phyloP scores from a whole-genome alignment of 495 filamentous ascomycete species.

The Niebla homalea region DNA sequence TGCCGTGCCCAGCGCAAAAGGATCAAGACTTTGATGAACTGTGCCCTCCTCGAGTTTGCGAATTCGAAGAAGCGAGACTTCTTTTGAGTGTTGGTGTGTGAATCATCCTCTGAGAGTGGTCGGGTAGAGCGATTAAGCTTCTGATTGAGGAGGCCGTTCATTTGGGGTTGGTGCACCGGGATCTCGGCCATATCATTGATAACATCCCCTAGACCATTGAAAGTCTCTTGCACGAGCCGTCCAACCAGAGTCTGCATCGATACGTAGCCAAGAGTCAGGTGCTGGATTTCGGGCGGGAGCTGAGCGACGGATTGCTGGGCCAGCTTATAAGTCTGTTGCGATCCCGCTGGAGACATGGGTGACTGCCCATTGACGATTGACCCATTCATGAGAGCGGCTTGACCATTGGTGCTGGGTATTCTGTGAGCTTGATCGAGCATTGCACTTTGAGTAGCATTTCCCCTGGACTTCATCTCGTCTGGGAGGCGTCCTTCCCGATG shows the following conservation, averaged over 20 bases:
- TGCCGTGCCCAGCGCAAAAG: slow-evolving; percentile 78
- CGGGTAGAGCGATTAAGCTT: slow-evolving; percentile 14
- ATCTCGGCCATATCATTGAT: slow-evolving; percentile 59
- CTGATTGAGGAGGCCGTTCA: slow-evolving; percentile 24
- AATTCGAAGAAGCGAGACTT: slow-evolving; percentile 66
- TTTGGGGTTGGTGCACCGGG: slow-evolving; percentile 22
- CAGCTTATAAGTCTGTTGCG: not conserved
- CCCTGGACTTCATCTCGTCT: not conserved
- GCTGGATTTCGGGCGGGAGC: slow-evolving; percentile 60
- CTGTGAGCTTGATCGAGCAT: slow-evolving; percentile 4
- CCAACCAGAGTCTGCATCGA: slow-evolving; percentile 56
- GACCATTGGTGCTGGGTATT: slow-evolving; percentile 10
- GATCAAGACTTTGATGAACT: slow-evolving; percentile 83
- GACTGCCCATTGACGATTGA: slow-evolving; percentile 9
- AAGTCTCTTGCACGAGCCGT: slow-evolving; percentile 69
- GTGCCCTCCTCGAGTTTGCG: slow-evolving; percentile 46
- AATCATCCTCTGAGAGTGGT: slow-evolving; percentile 45
- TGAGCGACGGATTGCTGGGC: slow-evolving; percentile 18
- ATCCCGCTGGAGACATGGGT: not conserved
- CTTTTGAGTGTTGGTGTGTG: slow-evolving; percentile 58
- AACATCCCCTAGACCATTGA: slow-evolving; percentile 56
- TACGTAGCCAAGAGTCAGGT: slow-evolving; percentile 64
- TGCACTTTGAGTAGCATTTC: not conserved
- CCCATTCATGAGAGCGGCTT: slow-evolving; percentile 1
- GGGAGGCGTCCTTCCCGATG: not conserved